Evolutionary conservation across 225 moss, liverwort and hornwort species (phyloP), one percentile per base, ranked within the genome.

Genomic region (Marchantia polymorpha): DNA sequence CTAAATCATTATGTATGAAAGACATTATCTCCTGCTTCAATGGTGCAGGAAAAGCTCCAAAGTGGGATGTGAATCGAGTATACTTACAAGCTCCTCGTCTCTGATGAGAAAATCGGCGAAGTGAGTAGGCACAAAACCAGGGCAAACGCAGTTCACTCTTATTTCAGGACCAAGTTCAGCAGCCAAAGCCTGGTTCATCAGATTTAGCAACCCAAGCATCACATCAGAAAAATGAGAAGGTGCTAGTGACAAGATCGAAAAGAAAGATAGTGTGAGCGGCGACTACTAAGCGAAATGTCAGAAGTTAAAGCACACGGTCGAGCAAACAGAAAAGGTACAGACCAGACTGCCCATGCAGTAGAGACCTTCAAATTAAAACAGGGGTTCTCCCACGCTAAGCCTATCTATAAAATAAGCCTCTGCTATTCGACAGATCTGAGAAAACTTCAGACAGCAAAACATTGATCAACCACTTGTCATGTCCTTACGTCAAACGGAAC

Each of bases 101-200:
- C 78, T 83, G 25, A 66, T 31, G 39, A 99, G 79, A 72, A 39
- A 78, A 50, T 88, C 90, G 16, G 95, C 91, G 53, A 99, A 95
- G 78, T 75, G 87, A 3, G 99, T 99, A 19, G 93, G 99, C 77
- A 99, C 99, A 88, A 99, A 91, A 76, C 99, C 99, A 72, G 99
- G 99, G 65, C 87, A 89, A 49, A 99, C 89, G 79, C 92, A 90
- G 88, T 99, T 99, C 25, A 99, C 99, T 77, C 99, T 88, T 56
- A 93, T 92, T 52, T 87, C 82, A 10, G 99, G 99, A 67, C 84
- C 95, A 77, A 99, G 81, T 78, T 99, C 99, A 75, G 70, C 78
- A 78, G 95, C 99, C 47, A 99, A 79, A 47, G 77, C 93, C 97
- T 99, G 89, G 64, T 97, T 94, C 3, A 93, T 91, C 27, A 93